These are phyloP conservation scores for Lepidopterella palustris DNA, from an alignment of 495 filamentous ascomycete species.

Conservation along the genomic window DNA sequence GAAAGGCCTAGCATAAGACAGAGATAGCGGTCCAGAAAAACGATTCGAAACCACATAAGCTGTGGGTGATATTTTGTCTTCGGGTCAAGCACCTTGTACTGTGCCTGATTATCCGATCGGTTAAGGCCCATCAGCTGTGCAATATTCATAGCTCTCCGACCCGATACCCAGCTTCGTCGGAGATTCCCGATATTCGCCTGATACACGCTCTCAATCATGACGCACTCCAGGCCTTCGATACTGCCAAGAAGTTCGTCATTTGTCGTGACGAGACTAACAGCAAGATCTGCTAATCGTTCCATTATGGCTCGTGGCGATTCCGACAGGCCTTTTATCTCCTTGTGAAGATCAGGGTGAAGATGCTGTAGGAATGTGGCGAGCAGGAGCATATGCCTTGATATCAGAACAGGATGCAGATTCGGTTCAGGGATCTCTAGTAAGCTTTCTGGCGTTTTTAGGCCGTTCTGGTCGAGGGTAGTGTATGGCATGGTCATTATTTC, in stretches of 20 bases:
- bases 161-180: conserved; percentile 14
- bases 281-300: conserved; percentile 6
- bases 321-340: conserved; percentile 3
- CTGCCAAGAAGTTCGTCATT: conserved; percentile 18
- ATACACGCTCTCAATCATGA: conserved; percentile 11
- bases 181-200: conserved; percentile 15
- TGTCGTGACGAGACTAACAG: conserved; percentile 6
- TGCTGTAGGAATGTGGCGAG: conserved; percentile 10
- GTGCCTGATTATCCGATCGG: conserved; percentile 11
- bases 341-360: conserved; percentile 9
- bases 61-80: conserved; percentile 15
- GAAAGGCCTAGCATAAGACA: conserved; percentile 38
- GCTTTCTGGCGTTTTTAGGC: conserved; percentile 3
- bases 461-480: conserved; percentile 9
- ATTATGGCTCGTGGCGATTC: conserved; percentile 16
- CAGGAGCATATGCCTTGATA: conserved; percentile 12
- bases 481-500: conserved; percentile 14
- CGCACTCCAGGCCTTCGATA: conserved; percentile 18
- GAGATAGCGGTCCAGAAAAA: conserved; percentile 33
- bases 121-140: conserved; percentile 18
- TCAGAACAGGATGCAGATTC: conserved; percentile 5
- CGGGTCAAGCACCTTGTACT: conserved; percentile 8
- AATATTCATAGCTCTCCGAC: conserved; percentile 10
- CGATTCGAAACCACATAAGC: conserved; percentile 36
- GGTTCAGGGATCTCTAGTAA: conserved; percentile 11